Percentiles rank a stretch among this genome's conserved stretches.
Evolutionary conservation across 176 grass and related monocot genomes (phyloP).

Genomic region (Miscanthus lutarioriparius): DNA sequence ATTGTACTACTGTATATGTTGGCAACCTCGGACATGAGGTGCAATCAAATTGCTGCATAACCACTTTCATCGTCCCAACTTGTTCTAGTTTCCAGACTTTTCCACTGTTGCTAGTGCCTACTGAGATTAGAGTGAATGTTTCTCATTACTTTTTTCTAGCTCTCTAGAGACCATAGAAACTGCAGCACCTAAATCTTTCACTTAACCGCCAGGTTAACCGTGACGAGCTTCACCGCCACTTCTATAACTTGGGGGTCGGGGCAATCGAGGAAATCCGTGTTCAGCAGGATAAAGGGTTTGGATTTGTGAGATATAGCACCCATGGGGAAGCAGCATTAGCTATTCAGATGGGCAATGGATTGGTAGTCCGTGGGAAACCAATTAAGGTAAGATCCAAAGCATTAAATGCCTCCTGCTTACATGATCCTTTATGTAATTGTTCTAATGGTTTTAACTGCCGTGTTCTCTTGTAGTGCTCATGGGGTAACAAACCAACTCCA

Average conservation of each 20-base stretch:
- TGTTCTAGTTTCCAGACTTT: neutral
- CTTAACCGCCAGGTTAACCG: slow-evolving; percentile 62
- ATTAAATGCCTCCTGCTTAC: slow-evolving; percentile 8
- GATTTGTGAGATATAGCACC: slow-evolving; percentile 75
- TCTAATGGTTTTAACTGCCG: slow-evolving; percentile 9
- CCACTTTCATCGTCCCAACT: neutral
- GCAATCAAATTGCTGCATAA: slow-evolving; percentile 17
- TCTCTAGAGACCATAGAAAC: neutral
- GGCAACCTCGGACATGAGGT: slow-evolving; percentile 87
- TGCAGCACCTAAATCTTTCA: slow-evolving; percentile 20
- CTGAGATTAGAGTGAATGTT: neutral
- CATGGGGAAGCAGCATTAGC: slow-evolving; percentile 78
- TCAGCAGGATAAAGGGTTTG: slow-evolving; percentile 86
- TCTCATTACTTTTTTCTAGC: slow-evolving; percentile 10
- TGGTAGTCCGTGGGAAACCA: slow-evolving; percentile 67
- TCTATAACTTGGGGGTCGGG: slow-evolving; percentile 72
- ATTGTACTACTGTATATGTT: slow-evolving; percentile 85
- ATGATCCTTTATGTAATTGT: neutral
- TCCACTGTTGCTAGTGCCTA: neutral
- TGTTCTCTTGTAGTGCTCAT: slow-evolving; percentile 62
- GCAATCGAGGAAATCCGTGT: slow-evolving; percentile 81
- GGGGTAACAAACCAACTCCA: slow-evolving; percentile 80
- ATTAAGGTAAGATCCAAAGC: slow-evolving; percentile 53
- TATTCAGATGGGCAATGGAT: slow-evolving; percentile 80
- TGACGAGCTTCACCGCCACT: slow-evolving; percentile 80